These are phyloP conservation scores for Tilletia walkeri DNA, from an alignment of 1,284 basidiomycete genomes.

Conservation along the genomic window DNA sequence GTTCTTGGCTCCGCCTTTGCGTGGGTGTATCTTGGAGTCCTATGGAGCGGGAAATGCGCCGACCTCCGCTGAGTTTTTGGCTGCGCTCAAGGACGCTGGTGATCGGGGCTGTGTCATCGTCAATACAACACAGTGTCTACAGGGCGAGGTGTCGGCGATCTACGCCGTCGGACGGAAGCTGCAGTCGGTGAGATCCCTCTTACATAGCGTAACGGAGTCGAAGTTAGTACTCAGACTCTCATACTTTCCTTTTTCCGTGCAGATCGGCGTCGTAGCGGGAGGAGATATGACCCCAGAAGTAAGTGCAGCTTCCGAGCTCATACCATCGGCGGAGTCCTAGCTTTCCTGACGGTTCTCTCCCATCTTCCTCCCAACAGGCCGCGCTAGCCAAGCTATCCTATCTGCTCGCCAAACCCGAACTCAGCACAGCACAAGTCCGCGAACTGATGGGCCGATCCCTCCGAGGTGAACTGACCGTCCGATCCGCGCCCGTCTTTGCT, in stretches of 20 bases:
- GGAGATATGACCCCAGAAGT: constrained; percentile 83
- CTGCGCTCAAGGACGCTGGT: constrained; percentile 73
- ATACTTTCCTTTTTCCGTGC: background rate
- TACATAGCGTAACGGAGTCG: too few species aligned
- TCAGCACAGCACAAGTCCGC: constrained; percentile 69
- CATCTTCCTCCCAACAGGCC: constrained; percentile 61
- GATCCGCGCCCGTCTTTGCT: constrained; percentile 13
- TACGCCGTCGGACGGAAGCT: constrained; percentile 80
- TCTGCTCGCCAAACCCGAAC: constrained; percentile 77
- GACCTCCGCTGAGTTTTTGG: constrained; percentile 54
- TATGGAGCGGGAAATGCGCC: constrained; percentile 74
- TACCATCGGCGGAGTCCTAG: too few species aligned
- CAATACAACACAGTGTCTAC: constrained; percentile 83
- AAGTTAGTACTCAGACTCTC: background rate
- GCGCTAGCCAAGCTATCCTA: constrained; percentile 85
- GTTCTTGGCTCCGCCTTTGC: constrained; percentile 45
- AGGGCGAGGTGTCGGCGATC: constrained; percentile 57
- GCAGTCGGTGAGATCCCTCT: constrained; percentile 66
- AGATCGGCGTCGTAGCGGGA: constrained; percentile 44
- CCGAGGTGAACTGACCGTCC: constrained; percentile 75
- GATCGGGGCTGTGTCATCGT: constrained; percentile 80
- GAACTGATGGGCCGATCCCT: constrained; percentile 74
- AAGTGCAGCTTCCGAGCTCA: constrained; percentile 28
- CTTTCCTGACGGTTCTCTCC: constrained; percentile 8
- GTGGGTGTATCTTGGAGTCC: constrained; percentile 73